Evolutionary conservation across 2,329 filamentous ascomycete species (phyloP).

Genomic region (Botrytis medusae): DNA sequence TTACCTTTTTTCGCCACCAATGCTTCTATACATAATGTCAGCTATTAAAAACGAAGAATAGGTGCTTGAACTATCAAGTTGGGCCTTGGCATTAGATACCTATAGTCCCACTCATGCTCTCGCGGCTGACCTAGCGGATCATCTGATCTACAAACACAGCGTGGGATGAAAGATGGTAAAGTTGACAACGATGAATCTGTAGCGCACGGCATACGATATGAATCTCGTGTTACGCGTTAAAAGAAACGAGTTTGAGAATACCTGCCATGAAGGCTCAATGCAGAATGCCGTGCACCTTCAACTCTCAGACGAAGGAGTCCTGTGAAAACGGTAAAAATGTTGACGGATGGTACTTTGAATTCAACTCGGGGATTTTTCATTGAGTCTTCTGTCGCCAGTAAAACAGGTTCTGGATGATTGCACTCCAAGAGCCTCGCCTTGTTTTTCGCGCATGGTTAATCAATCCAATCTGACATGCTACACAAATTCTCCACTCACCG

Average conservation of each 20-base stretch:
- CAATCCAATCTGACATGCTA: not conserved
- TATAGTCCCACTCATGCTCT: not conserved
- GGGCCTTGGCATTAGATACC: not conserved
- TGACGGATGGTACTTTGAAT: conserved; percentile 8
- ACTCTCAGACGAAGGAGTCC: not conserved
- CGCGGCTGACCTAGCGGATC: conserved; percentile 10
- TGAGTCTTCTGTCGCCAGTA: conserved; percentile 5
- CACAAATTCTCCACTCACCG: not conserved
- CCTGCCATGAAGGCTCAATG: conserved; percentile 15
- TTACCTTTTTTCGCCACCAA: not conserved
- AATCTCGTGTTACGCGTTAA: conserved; percentile 1
- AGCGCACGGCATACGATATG: not conserved
- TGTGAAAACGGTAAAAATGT: conserved; percentile 2
- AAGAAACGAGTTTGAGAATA: not conserved
- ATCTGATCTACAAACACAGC: conserved; percentile 16
- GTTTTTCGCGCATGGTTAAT: conserved; percentile 2
- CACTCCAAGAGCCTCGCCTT: not conserved
- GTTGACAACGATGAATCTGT: conserved; percentile 15
- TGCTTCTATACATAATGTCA: not conserved
- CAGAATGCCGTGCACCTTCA: conserved; percentile 8
- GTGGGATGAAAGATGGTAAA: conserved; percentile 17
- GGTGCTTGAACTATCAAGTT: not conserved
- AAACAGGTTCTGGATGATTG: not conserved
- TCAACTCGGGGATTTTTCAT: conserved; percentile 4
- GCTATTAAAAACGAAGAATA: not conserved